phyloP scores from a whole-genome alignment of 192 early-diverging fungal species.

The Coemansia sp. region DNA sequence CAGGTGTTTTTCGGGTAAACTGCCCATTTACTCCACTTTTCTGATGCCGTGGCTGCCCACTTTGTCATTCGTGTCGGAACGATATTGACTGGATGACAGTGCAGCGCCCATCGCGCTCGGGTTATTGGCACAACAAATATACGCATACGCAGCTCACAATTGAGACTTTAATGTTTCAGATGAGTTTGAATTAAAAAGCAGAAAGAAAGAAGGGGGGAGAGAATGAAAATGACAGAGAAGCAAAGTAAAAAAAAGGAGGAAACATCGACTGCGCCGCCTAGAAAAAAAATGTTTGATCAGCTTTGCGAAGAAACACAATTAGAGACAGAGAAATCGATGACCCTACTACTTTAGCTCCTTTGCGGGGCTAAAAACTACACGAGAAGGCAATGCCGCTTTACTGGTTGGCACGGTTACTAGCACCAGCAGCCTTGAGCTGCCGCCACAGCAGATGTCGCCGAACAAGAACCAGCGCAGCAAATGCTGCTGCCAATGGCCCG shows the following conservation, averaged over 20 bases:
- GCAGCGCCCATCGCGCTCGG: constrained; percentile 43
- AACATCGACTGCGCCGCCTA: background rate
- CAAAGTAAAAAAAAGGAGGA: background rate
- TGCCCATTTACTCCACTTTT: constrained; percentile 48
- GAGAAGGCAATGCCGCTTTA: background rate
- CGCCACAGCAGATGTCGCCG: constrained; percentile 4
- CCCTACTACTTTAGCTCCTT: no score
- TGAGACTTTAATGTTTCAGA: background rate
- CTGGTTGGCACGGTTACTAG: constrained; percentile 1
- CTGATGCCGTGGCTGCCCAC: constrained; percentile 39
- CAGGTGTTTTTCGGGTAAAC: constrained; percentile 47
- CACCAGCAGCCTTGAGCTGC: constrained; percentile 2
- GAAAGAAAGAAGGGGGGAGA: background rate
- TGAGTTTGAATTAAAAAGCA: background rate
- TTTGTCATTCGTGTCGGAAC: constrained; percentile 37
- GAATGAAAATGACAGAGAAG: background rate
- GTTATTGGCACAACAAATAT: constrained; percentile 49
- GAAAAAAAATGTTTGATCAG: constrained; percentile 1
- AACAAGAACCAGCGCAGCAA: constrained; percentile 14
- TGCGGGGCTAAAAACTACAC: no score
- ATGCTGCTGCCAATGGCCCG: constrained; percentile 21
- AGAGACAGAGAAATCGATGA: no score
- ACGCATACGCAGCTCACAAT: constrained; percentile 20
- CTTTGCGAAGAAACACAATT: no score
- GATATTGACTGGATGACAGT: constrained; percentile 44